Base-by-base conservation (phyloP, 495 filamentous ascomycete genomes). In the Neurospora pannonica region DNA sequence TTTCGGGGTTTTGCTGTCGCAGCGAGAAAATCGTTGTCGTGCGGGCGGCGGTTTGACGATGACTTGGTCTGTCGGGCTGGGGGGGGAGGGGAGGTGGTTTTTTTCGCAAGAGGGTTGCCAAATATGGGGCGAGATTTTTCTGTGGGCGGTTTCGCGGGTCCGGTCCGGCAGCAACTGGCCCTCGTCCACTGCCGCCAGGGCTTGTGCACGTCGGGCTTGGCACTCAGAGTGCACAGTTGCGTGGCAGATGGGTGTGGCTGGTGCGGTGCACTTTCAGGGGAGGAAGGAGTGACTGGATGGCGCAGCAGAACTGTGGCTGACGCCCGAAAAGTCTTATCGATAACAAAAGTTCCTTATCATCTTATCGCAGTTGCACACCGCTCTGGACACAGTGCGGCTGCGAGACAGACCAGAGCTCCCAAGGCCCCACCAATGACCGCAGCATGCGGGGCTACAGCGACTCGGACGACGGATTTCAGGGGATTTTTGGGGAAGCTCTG, bases 71-170 rank as follows among this genome's bases (percentile, higher is more conserved):
- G 54, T 67, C 54, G 54, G 54, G 54, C 54, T 67, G 54, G 54
- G 54, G 46, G 39, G 54, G 28, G 54, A 62, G 54, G 38, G 76
- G 70, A 28, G 70, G 74, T 72, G 67, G 74, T 71, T 76, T 60
- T 74, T 69, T 75, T 76, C 67, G 69, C 71, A 48, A 72, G 76
- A 73, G 71, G 70, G 69, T 38, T 72, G 75, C 48, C 74, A 75
- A 76, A 77, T 75, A 76, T 76, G 73, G 76, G 77, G 73, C 70
- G 72, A 75, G 75, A 76, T 78, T 81, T 80, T 79, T 81, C 76
- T 77, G 76, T 78, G 76, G 78, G 71, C 79, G 78, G 78, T 75
- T 75, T 80, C 76, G 73, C 74, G 31, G 70, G 71, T 67, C 54
- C 54, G 54, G 54, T 67, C 54, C 54, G 54, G 54, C 54, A 67